Evolutionary conservation across 2,329 filamentous ascomycete species (phyloP).

Genomic region (Penicillium freii): DNA sequence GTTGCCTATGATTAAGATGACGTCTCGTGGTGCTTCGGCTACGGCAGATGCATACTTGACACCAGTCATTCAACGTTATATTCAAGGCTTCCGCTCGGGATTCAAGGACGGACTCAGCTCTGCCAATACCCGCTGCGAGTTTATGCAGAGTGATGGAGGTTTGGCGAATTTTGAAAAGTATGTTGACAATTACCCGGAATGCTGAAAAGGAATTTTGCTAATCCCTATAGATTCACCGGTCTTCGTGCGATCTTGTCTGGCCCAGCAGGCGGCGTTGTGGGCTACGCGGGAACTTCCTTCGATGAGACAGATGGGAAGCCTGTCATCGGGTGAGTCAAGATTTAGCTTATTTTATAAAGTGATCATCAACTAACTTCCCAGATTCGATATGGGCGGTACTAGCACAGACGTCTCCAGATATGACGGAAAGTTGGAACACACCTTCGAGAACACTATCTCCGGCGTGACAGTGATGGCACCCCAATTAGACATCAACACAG

Average conservation of each 20-base stretch:
- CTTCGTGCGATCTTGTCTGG: slow-evolving; percentile 81
- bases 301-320: slow-evolving; percentile 73
- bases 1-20: slow-evolving; percentile 67
- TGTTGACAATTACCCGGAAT: neutral
- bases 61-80: slow-evolving; percentile 70
- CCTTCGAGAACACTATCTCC: slow-evolving; percentile 89
- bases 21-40: slow-evolving; percentile 68
- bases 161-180: neutral
- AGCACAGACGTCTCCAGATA: slow-evolving; percentile 86
- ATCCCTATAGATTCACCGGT: neutral
- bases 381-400: slow-evolving; percentile 91
- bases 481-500: slow-evolving; percentile 91
- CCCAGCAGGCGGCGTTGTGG: slow-evolving; percentile 87
- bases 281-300: slow-evolving; percentile 83
- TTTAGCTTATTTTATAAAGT: neutral
- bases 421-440: slow-evolving; percentile 84
- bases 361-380: neutral
- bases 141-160: neutral
- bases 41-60: slow-evolving; percentile 74
- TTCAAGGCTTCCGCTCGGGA: slow-evolving; percentile 73
- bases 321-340: slow-evolving; percentile 55
- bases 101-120: slow-evolving; percentile 62
- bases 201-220: neutral
- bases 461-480: slow-evolving; percentile 93
- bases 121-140: neutral